Percentiles rank a stretch among this genome's conserved stretches.
Conservation (phyloP, 345 rosid species). For the Bruguiera sexangula region DNA sequence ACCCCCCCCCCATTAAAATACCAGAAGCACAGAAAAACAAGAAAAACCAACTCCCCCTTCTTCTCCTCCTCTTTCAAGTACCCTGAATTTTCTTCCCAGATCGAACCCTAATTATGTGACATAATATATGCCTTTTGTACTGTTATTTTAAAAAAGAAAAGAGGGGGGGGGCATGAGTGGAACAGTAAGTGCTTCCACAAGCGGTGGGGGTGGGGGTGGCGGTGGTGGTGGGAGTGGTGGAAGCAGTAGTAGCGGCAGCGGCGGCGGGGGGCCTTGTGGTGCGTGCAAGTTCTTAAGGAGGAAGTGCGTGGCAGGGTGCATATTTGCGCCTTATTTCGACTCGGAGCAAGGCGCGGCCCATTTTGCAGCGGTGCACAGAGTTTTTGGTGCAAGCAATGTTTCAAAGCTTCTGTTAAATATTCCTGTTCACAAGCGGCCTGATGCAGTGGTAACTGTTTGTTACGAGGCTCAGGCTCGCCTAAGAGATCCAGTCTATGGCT, state of each 20-base stretch:
- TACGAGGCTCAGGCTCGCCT: slow-evolving; percentile 32
- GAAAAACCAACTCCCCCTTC: slow-evolving; percentile 13
- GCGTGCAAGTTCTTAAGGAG: slow-evolving; percentile 36
- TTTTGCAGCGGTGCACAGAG: slow-evolving; percentile 37
- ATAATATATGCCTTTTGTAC: not conserved
- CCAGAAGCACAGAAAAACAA: not conserved
- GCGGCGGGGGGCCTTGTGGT: slow-evolving; percentile 29
- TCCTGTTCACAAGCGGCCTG: slow-evolving; percentile 23
- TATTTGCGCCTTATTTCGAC: slow-evolving; percentile 37
- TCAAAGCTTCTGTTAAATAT: slow-evolving; percentile 29
- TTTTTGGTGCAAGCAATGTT: slow-evolving; percentile 34
- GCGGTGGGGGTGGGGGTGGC: slow-evolving; percentile 37
- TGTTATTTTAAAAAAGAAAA: not conserved
- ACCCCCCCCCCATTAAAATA: slow-evolving; percentile 22
- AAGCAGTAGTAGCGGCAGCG: not conserved
- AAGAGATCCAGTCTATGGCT: slow-evolving; percentile 34
- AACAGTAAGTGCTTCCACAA: slow-evolving; percentile 35
- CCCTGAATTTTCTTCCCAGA: not conserved
- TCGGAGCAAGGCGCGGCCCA: slow-evolving; percentile 36
- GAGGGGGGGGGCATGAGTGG: slow-evolving; percentile 44
- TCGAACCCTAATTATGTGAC: slow-evolving; percentile 16
- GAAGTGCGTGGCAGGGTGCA: slow-evolving; percentile 33
- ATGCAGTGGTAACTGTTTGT: slow-evolving; percentile 29
- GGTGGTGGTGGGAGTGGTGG: slow-evolving; percentile 23
- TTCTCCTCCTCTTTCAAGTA: slow-evolving; percentile 11